Evolutionary conservation across 345 rosid species (phyloP), one percentile per base, ranked within the genome.

Genomic region (Limnanthes douglasii): DNA sequence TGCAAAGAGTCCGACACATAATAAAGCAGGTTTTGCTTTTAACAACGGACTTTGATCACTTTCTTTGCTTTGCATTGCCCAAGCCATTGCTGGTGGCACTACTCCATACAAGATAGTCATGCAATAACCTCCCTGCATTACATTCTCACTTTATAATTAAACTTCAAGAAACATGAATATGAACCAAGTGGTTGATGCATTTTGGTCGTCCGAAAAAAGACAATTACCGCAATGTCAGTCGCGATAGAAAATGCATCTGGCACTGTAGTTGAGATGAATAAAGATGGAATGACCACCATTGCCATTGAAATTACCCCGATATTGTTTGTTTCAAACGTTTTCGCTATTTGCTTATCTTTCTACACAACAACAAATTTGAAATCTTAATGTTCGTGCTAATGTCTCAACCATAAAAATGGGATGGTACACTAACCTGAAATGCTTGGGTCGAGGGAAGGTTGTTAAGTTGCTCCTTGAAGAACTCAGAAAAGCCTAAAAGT

Each of bases 1-100:
- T 15, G 75, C 75, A 31, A 69, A 66, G 9, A 72, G 23, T 17
- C 68, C 78, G 0, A 51, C 51, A 13, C 60, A 70, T n/a, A 61
- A 36, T 31, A 72, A 50, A 27, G 69, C 65, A 13, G 65, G 70
- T 39, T 34, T 60, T 8, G 56, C 31, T 40, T 36, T 46, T 13
- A 64, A 43, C 13, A 62, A 12, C 29, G 21, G 37, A 6, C 52
- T 54, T 33, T 45, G 5, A 18, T 34, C 13, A 5, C 10, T 28
- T 34, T 57, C 45, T 37, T 20, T 48, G 17, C 36, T 33, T 10
- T 44, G 39, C 66, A 59, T 45, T 4, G 73, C 66, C 81, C 70
- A 76, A 14, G 77, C 78, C 86, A 76, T 76, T 7, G 68, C 72
- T 4, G 81, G 75, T n/a, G 77, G 80, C 8, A 76, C 77, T 47